Evolutionary conservation across 2,329 filamentous ascomycete genomes (phyloP).

Genomic region (Tolypocladium tundrense): DNA sequence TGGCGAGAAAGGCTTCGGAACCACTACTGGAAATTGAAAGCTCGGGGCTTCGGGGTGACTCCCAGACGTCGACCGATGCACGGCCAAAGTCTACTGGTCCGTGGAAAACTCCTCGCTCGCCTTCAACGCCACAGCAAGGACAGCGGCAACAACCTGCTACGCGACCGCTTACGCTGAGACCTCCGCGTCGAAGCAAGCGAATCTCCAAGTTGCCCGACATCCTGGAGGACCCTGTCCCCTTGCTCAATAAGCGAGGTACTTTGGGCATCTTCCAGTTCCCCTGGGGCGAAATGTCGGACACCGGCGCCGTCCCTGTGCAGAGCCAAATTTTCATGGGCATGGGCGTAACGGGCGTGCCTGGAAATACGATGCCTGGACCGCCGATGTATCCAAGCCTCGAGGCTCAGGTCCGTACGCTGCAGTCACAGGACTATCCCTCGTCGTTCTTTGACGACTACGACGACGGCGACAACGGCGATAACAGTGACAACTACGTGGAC

Average conservation of each 20-base stretch:
- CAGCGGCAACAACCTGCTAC: conserved; percentile 12
- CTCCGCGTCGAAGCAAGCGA: conserved; percentile 43
- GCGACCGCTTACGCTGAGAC: conserved; percentile 40
- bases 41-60: neutral
- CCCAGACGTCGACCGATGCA: too few species aligned
- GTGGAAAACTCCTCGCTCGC: neutral
- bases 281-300: conserved; percentile 54
- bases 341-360: conserved; percentile 35
- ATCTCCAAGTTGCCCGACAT: conserved; percentile 54
- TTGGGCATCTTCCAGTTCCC: conserved; percentile 57
- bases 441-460: conserved; percentile 54
- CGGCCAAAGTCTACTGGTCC: neutral
- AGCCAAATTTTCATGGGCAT: conserved; percentile 12
- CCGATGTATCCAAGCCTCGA: conserved; percentile 3
- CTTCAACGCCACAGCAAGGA: neutral
- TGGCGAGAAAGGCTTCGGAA: neutral
- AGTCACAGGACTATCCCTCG: conserved; percentile 28
- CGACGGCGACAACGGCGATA: conserved; percentile 43
- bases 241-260: conserved; percentile 47
- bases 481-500: conserved; percentile 19
- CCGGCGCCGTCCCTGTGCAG: conserved; percentile 28
- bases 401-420: conserved; percentile 1
- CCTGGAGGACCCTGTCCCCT: conserved; percentile 48
- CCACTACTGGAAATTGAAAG: neutral
- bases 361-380: conserved; percentile 30